Conservation (phyloP, 1,284 basidiomycete genomes). For the Malassezia nana region DNA sequence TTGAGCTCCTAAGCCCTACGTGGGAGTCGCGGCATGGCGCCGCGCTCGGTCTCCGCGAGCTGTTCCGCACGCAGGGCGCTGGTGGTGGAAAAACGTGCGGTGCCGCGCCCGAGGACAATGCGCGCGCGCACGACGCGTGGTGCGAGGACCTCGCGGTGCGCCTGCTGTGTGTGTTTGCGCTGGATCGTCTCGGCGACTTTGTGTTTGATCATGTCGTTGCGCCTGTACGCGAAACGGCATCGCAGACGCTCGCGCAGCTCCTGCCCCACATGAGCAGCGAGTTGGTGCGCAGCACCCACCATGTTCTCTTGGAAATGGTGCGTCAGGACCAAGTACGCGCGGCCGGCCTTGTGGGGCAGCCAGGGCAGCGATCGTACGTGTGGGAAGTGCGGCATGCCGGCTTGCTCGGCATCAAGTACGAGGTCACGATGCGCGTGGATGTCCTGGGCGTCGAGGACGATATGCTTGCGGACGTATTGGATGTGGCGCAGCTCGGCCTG, state of each 20-base stretch:
- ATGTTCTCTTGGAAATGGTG: constrained; percentile 82
- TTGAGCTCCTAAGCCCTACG: constrained; percentile 68
- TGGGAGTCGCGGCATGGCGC: constrained; percentile 96
- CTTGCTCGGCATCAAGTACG: constrained; percentile 89
- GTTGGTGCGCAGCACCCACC: constrained; percentile 69
- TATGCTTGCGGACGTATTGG: constrained; percentile 32
- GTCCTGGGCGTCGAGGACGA: constrained; percentile 53
- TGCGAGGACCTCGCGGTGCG: constrained; percentile 77
- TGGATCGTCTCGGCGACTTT: constrained; percentile 96
- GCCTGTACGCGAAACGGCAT: constrained; percentile 90
- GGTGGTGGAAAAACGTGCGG: constrained; percentile 60
- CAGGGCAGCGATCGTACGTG: constrained; percentile 55
- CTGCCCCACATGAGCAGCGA: constrained; percentile 69
- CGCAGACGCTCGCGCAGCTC: constrained; percentile 82
- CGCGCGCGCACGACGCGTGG: constrained; percentile 63
- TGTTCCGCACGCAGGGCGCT: constrained; percentile 74
- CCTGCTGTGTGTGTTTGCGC: constrained; percentile 79
- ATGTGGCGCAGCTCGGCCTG: constrained; percentile 55
- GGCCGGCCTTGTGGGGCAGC: neutral
- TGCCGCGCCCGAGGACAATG: constrained; percentile 21
- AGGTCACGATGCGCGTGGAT: constrained; percentile 83
- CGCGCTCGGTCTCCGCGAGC: constrained; percentile 77
- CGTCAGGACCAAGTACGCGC: constrained; percentile 59
- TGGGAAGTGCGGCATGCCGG: constrained; percentile 98
- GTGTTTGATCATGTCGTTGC: constrained; percentile 94